Evolutionary conservation across 2,329 filamentous ascomycete species (phyloP), one percentile per base, ranked within the genome.

Genomic region (Xylariaceae sp.): DNA sequence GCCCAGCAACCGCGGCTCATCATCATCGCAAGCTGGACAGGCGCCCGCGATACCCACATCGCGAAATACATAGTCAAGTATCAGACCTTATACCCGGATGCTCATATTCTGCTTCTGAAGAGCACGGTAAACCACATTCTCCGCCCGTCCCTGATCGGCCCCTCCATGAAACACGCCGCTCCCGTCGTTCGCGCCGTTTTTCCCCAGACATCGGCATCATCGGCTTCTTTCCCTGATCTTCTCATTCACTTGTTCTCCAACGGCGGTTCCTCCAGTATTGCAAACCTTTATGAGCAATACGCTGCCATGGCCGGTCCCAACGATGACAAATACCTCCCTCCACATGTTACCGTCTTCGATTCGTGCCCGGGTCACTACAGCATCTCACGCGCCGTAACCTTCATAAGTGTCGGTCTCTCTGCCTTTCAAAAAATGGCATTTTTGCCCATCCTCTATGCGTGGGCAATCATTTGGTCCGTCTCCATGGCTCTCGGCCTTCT

Each of bases 1-100:
- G 16, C 11, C 8, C 33, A 36, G 7, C 14, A 33, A 25, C 61
- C 64, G 6, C 58, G 58, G 36, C 54, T 66, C 21, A 56, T 68
- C 43, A 48, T 67, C 42, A 41, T 67, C 42, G 55, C 56, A 22
- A 55, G 62, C 7, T 67, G 64, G 64, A 64, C 63, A 55, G 60
- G 54, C 33, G 66, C 66, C 14, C 56, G 45, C 14, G 55, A 61
- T 19, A 44, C 48, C 14, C 62, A 67, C 54, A 61, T 68, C 39
- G 57, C 55, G 20, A 67, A 66, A 44, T 67, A 67, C 57, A 50
- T 62, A 21, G 41, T 44, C 11, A 51, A 53, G 17, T 63, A 67
- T 49, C 59, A 57, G 34, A 39, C 48, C 2, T 47, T 63, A 6
- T 67, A 59, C 54, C 63, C 65, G 1, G 40, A 47, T n/a, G 44